These are phyloP conservation scores for Populus trichocarpa DNA, from an alignment of 441 rosid genomes.

Conservation along the genomic window DNA sequence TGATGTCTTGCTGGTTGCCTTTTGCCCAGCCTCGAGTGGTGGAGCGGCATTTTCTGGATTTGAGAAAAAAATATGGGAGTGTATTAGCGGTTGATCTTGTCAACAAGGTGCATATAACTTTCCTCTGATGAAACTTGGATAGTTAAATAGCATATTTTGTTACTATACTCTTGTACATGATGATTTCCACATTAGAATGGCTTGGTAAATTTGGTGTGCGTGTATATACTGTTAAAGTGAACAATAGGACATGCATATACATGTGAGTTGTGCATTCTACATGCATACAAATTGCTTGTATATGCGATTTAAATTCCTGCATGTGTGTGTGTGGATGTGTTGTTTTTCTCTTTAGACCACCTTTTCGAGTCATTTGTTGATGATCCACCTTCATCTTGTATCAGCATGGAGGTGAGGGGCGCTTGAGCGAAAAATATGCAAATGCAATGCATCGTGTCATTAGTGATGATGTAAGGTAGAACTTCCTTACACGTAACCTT, in stretches of 20 bases:
- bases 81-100: slow-evolving; percentile 89
- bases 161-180: background rate
- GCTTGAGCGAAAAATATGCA: slow-evolving; percentile 71
- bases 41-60: slow-evolving; percentile 93
- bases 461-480: slow-evolving; percentile 90
- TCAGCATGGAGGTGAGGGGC: slow-evolving; percentile 98
- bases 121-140: slow-evolving; percentile 3
- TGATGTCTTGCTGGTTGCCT: slow-evolving; percentile 4
- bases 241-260: background rate
- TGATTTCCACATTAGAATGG: background rate
- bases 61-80: slow-evolving; percentile 83
- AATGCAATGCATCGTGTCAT: slow-evolving; percentile 55
- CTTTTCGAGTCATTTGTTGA: slow-evolving; percentile 16
- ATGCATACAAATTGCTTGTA: background rate
- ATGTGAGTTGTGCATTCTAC: background rate
- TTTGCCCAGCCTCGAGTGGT: slow-evolving; percentile 58
- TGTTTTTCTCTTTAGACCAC: slow-evolving; percentile 5
- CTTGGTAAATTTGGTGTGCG: background rate
- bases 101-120: slow-evolving; percentile 53
- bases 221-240: background rate
- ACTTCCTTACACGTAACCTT: slow-evolving; percentile 25
- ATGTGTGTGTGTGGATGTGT: background rate
- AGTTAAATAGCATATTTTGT: background rate
- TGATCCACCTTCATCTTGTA: slow-evolving; percentile 26
- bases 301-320: background rate